These are phyloP conservation scores for Xylaria arbuscula DNA, from an alignment of 2,329 filamentous ascomycete genomes.

Conservation along the genomic window DNA sequence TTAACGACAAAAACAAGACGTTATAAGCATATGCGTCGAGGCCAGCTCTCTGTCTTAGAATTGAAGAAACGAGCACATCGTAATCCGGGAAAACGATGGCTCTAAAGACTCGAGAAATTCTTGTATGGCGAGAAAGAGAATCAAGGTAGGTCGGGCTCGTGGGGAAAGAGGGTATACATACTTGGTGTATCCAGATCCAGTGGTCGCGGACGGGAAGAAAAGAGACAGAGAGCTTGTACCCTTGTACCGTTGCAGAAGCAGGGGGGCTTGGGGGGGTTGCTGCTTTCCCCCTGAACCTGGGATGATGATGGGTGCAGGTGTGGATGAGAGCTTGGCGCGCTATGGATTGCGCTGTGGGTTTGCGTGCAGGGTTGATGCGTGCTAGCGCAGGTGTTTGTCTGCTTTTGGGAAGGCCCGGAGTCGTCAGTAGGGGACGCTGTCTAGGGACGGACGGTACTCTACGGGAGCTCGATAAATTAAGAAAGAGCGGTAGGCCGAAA, in stretches of 20 bases:
- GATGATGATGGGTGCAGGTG: slow-evolving; percentile 30
- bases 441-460: not conserved
- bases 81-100: slow-evolving; percentile 30
- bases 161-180: slow-evolving; percentile 36
- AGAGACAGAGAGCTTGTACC: slow-evolving; percentile 24
- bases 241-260: slow-evolving; percentile 32
- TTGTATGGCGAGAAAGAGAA: slow-evolving; percentile 12
- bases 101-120: slow-evolving; percentile 24
- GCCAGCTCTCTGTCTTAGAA: slow-evolving; percentile 42
- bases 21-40: slow-evolving; percentile 40
- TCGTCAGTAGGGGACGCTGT: slow-evolving; percentile 9
- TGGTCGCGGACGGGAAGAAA: slow-evolving; percentile 7
- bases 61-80: slow-evolving; percentile 36
- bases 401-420: slow-evolving; percentile 27
- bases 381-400: slow-evolving; percentile 35
- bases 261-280: slow-evolving; percentile 31
- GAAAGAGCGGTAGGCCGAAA: slow-evolving; percentile 26
- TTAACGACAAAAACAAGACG: slow-evolving; percentile 37
- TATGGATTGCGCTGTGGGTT: slow-evolving; percentile 34
- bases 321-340: slow-evolving; percentile 32
- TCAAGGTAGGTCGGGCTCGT: slow-evolving; percentile 27
- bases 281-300: slow-evolving; percentile 39
- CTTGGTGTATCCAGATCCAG: slow-evolving; percentile 11
- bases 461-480: slow-evolving; percentile 32
- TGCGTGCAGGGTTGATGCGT: slow-evolving; percentile 31